Base-by-base conservation (phyloP, 176 grass and related monocot genomes). In the Alloteropsis semialata region DNA sequence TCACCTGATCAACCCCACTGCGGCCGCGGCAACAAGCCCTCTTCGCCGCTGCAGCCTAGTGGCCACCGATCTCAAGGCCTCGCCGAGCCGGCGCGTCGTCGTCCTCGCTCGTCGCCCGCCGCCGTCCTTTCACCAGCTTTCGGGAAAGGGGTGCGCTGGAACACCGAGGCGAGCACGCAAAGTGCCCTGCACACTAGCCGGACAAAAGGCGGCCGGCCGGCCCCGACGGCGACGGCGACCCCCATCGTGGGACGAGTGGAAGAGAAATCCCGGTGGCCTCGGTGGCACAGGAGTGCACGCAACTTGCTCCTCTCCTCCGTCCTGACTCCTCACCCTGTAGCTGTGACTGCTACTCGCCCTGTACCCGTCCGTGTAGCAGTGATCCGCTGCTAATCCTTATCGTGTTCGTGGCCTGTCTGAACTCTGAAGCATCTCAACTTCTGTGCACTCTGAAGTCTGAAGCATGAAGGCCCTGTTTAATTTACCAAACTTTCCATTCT, bases 221-320 rank as follows among this genome's bases (percentile, higher is more conserved):
- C n/a, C 60, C 18, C 3, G 61, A 80, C 22, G 61, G 21, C 45
- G 61, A 80, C 61, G 61, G 55, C 50, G 50, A 22, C 4, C n/a
- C n/a, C 8, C 1, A 24, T 64, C 10, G 1, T 0, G 19, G 32
- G 54, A 38, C 48, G 25, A 56, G 63, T 41, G 78, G 78, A 68
- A 3, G 45, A 28, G 46, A 69, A 41, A 69, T 15, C 64, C 27
- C 25, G 22, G 60, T 29, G 42, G 3, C 1, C 32, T 10, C 21
- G 51, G 78, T 29, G 48, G 5, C 34, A 19, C 64, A 69, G 64
- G 36, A 69, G 78, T 81, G 34, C 78, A 81, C 78, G 78, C 48
- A 41, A 81, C 78, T 81, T 22, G 7, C 61, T 27, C 62, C 30
- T 24, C 34, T 0, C 1, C n/a, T n/a, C n/a, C n/a, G n/a, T n/a